Evolutionary conservation across 83 land plant genomes (phyloP).

Genomic region (Isoetes engelmannii): DNA sequence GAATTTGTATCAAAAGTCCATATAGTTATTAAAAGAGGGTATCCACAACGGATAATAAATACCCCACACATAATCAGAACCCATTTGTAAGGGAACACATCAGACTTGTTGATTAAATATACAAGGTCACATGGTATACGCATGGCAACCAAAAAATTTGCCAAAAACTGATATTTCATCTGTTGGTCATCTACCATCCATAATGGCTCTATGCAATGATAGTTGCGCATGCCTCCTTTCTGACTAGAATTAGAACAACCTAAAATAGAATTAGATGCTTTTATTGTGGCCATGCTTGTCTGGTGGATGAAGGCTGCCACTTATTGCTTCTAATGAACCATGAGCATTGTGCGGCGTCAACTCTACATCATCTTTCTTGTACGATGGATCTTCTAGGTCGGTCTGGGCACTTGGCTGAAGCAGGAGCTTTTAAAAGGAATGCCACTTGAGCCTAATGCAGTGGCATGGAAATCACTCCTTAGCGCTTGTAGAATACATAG

Average conservation of each 20-base stretch:
- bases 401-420: slow-evolving; percentile 34
- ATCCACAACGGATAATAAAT: slow-evolving; percentile 87
- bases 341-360: slow-evolving; percentile 30
- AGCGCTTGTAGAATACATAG: no score
- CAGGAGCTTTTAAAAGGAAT: slow-evolving; percentile 36
- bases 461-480: not conserved
- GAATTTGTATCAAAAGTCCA: slow-evolving; percentile 78
- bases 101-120: slow-evolving; percentile 85
- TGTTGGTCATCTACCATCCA: slow-evolving; percentile 75
- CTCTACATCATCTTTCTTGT: slow-evolving; percentile 50
- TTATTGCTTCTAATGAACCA: slow-evolving; percentile 35
- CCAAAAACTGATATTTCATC: slow-evolving; percentile 80
- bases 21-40: slow-evolving; percentile 74
- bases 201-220: slow-evolving; percentile 83
- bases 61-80: slow-evolving; percentile 91
- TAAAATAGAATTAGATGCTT: no score
- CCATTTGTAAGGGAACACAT: slow-evolving; percentile 89
- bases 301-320: slow-evolving; percentile 37
- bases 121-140: slow-evolving; percentile 85
- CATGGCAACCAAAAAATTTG: slow-evolving; percentile 78
- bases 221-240: slow-evolving; percentile 43
- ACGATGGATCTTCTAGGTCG: slow-evolving; percentile 50
- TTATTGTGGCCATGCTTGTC: slow-evolving; percentile 49
- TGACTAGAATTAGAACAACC: no score
- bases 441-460: slow-evolving; percentile 33